These are phyloP conservation scores for Suhomyces sp. DNA, from an alignment of 805 yeast genomes.

Conservation along the genomic window DNA sequence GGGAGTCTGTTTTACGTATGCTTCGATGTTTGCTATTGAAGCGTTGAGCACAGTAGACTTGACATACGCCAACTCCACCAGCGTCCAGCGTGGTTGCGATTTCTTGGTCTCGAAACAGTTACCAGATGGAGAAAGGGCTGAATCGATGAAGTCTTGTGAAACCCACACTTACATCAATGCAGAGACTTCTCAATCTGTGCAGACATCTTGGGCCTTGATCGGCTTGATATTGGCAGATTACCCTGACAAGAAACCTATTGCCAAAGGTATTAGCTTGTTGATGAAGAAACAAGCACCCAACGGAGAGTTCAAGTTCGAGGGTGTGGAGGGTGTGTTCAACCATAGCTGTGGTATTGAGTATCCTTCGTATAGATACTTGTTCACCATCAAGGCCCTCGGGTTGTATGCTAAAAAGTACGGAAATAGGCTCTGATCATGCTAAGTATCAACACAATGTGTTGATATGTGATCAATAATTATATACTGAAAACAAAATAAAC, in stretches of 20 bases:
- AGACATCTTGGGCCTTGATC: conserved; percentile 89
- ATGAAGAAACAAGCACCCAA: conserved; percentile 62
- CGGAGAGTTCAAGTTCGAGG: conserved; percentile 87
- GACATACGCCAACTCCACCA: conserved; percentile 56
- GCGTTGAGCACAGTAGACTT: conserved; percentile 74
- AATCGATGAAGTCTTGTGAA: conserved; percentile 87
- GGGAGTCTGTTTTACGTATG: conserved; percentile 96
- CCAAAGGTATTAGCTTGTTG: conserved; percentile 59
- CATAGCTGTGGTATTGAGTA: conserved; percentile 90
- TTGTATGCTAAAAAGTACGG: conserved; percentile 45
- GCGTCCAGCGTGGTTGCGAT: conserved; percentile 77
- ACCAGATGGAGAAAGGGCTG: conserved; percentile 97
- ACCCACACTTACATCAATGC: conserved; percentile 70
- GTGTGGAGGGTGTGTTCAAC: conserved; percentile 93
- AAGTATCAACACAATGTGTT: background rate
- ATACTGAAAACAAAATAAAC: background rate
- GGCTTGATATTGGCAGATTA: conserved; percentile 78
- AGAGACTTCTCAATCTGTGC: conserved; percentile 68
- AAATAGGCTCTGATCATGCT: background rate
- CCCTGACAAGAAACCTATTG: conserved; percentile 64
- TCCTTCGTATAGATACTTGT: conserved; percentile 86
- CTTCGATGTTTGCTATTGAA: conserved; percentile 96
- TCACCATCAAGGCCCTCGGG: conserved; percentile 92
- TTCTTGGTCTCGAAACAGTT: conserved; percentile 74
- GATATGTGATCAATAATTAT: background rate